Conservation (phyloP, 768 basidiomycete species). For the Tylopilus balloui region DNA sequence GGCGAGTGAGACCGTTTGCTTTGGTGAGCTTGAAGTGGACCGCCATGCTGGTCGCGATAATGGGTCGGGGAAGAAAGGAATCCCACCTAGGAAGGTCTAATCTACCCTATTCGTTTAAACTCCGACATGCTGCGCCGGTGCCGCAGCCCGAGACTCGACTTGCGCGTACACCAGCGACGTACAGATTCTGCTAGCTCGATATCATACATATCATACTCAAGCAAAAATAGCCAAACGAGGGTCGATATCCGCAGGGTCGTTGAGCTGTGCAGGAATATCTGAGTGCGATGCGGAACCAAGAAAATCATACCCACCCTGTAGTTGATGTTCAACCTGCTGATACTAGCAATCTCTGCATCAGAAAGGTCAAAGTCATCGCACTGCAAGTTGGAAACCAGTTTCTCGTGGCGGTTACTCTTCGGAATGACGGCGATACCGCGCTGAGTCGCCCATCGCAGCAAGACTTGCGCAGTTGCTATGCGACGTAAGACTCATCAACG, state of each 20-base stretch:
- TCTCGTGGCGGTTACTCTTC: conserved; percentile 50
- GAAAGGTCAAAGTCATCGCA: conserved; percentile 47
- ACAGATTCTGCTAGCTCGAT: neutral
- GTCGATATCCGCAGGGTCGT: conserved; percentile 67
- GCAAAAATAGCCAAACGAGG: conserved; percentile 66
- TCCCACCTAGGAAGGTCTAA: neutral
- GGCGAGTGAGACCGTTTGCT: conserved; percentile 54
- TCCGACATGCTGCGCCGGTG: conserved; percentile 39
- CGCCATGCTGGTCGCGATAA: conserved; percentile 40
- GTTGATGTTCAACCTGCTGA: conserved; percentile 58
- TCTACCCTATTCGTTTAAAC: conserved; percentile 36
- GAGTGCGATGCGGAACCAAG: conserved; percentile 2
- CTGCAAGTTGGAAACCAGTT: conserved; percentile 44
- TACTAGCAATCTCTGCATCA: conserved; percentile 51
- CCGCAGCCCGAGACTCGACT: neutral
- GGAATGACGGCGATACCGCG: conserved; percentile 72
- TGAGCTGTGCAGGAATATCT: conserved; percentile 42
- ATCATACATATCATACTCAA: conserved; percentile 29
- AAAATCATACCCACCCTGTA: conserved; percentile 47
- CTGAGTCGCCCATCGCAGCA: conserved; percentile 78
- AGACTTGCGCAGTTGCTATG: conserved; percentile 52
- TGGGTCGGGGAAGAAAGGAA: conserved; percentile 14
- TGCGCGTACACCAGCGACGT: neutral
- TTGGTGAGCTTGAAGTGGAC: conserved; percentile 65
- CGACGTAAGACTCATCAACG: conserved; percentile 1